These are phyloP conservation scores for Aspergillus sparsus DNA, from an alignment of 495 filamentous ascomycete genomes.

Conservation along the genomic window DNA sequence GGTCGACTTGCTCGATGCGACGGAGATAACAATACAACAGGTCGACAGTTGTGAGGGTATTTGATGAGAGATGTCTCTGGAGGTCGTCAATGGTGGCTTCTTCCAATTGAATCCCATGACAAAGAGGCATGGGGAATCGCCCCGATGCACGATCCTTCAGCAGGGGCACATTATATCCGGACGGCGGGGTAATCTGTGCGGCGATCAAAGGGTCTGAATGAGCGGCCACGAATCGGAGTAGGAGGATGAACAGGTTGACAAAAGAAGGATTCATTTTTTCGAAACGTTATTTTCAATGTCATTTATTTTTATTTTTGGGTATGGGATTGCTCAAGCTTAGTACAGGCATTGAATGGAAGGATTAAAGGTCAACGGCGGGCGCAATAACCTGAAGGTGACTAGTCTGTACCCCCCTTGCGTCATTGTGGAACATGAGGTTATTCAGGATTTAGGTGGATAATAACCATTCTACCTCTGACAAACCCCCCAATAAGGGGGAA, in stretches of 20 bases:
- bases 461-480: too few species aligned
- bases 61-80: slow-evolving; percentile 43
- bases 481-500: too few species aligned
- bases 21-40: slow-evolving; percentile 55
- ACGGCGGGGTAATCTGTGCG: slow-evolving; percentile 39
- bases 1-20: slow-evolving; percentile 54
- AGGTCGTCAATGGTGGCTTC: slow-evolving; percentile 62
- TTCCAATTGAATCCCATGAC: slow-evolving; percentile 61
- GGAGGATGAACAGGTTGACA: background rate
- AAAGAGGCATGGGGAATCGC: slow-evolving; percentile 61
- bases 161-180: slow-evolving; percentile 43
- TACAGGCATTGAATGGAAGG: too few species aligned
- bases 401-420: too few species aligned
- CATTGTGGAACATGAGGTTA: too few species aligned
- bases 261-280: background rate
- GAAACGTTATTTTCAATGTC: too few species aligned
- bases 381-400: too few species aligned
- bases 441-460: too few species aligned
- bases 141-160: slow-evolving; percentile 32
- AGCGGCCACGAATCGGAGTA: background rate
- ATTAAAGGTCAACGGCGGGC: too few species aligned
- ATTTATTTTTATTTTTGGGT: too few species aligned
- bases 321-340: too few species aligned
- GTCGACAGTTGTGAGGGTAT: slow-evolving; percentile 49
- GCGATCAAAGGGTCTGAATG: slow-evolving; percentile 22